Conservation (phyloP, 2,329 filamentous ascomycete species). For the Phialophora expanda region DNA sequence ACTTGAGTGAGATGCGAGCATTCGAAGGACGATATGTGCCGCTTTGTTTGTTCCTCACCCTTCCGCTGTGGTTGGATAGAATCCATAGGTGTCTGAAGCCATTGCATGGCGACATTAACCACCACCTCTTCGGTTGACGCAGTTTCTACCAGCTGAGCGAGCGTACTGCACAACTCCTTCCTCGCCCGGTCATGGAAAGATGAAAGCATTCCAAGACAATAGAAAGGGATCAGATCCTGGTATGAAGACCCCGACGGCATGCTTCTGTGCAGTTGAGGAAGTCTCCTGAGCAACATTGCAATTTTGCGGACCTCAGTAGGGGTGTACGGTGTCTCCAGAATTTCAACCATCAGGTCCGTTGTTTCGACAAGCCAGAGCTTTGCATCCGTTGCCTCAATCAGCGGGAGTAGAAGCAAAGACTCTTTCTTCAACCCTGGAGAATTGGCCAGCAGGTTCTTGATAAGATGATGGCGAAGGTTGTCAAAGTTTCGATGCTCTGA, state of each 20-base stretch:
- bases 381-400: conserved; percentile 60
- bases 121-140: conserved; percentile 75
- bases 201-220: conserved; percentile 87
- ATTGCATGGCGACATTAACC: conserved; percentile 74
- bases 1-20: conserved; percentile 75
- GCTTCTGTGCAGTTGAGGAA: conserved; percentile 68
- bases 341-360: conserved; percentile 71
- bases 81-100: conserved; percentile 60
- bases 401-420: conserved; percentile 73
- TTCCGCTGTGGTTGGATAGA: not conserved
- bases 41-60: not conserved
- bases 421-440: conserved; percentile 75
- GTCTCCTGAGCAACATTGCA: conserved; percentile 82
- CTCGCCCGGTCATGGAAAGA: conserved; percentile 83
- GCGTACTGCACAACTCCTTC: conserved; percentile 77
- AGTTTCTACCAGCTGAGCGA: conserved; percentile 75
- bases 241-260: conserved; percentile 68
- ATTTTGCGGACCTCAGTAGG: conserved; percentile 77
- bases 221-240: conserved; percentile 74
- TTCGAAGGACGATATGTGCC: conserved; percentile 68
- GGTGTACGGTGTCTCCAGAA: conserved; percentile 79
- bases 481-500: conserved; percentile 66
- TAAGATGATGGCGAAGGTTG: conserved; percentile 57
- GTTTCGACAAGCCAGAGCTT: conserved; percentile 53
- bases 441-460: conserved; percentile 74